phyloP scores from a whole-genome alignment of 2,329 filamentous ascomycete genomes.

The Hymenoscyphus infarciens region DNA sequence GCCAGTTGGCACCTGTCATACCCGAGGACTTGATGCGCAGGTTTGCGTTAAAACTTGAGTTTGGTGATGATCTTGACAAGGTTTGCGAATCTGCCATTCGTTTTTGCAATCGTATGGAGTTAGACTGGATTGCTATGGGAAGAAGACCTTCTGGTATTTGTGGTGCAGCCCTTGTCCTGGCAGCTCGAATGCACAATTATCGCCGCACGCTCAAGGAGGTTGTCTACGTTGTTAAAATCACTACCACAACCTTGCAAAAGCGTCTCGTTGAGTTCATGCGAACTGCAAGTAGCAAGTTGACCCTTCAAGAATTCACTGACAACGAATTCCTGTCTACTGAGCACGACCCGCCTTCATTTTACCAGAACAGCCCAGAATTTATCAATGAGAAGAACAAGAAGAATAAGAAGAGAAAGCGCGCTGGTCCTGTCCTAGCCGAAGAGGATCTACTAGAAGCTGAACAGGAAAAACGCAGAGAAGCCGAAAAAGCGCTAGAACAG shows the following conservation, averaged over 20 bases:
- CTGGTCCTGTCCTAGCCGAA: slow-evolving; percentile 14
- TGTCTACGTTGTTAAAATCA: slow-evolving; percentile 97
- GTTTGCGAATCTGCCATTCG: slow-evolving; percentile 86
- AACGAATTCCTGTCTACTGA: slow-evolving; percentile 67
- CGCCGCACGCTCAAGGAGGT: slow-evolving; percentile 88
- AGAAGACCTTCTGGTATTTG: slow-evolving; percentile 91
- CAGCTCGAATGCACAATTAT: slow-evolving; percentile 97
- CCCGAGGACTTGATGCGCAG: slow-evolving; percentile 88
- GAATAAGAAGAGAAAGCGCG: slow-evolving; percentile 39
- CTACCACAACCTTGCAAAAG: slow-evolving; percentile 86
- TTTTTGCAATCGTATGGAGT: slow-evolving; percentile 87
- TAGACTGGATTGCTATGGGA: slow-evolving; percentile 96
- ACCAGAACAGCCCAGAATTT: slow-evolving; percentile 60
- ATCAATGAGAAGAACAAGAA: slow-evolving; percentile 48
- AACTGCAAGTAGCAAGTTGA: slow-evolving; percentile 79
- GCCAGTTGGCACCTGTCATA: slow-evolving; percentile 65
- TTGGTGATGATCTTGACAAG: slow-evolving; percentile 73
- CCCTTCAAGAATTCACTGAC: slow-evolving; percentile 79
- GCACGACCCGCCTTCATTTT: slow-evolving; percentile 82
- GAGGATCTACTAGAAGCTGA: slow-evolving; percentile 30
- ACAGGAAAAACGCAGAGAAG: slow-evolving; percentile 27
- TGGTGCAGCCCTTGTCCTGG: slow-evolving; percentile 89
- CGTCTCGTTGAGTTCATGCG: slow-evolving; percentile 88
- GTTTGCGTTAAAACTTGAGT: slow-evolving; percentile 89
- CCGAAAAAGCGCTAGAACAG: slow-evolving; percentile 21